Base-by-base conservation (phyloP, 2,329 filamentous ascomycete genomes). In the Colletotrichum camelliae region DNA sequence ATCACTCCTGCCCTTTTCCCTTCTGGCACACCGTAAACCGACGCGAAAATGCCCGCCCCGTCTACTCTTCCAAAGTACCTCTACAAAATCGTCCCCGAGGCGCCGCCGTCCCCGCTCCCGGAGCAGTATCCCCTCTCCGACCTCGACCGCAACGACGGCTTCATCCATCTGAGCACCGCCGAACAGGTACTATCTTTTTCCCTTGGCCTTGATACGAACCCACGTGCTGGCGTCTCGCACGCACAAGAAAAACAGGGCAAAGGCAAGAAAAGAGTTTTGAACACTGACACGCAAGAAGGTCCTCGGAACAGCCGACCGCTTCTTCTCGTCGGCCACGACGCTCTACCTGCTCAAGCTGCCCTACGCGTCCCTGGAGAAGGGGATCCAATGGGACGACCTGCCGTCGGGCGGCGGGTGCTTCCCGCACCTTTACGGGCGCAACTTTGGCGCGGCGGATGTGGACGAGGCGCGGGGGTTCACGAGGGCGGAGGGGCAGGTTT, bases 11-110 rank as follows among this genome's bases (percentile, higher is more conserved):
- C 4, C 10, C 7, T 9, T 29, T 27, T 6, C 5, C 4, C 13
- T 1, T 27, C 21, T 27, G n/a, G 55, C 29, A 61, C 29, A 37
- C 27, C 27, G 29, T 3, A 52, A 58, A 5, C 12, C 55, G 16
- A 37, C 33, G 31, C 29, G 37, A 33, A 65, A 24, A 76, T 76
- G 71, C 52, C 74, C 66, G 65, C 60, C 9, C 80, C 76, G 66
- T 83, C 78, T 64, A 84, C 80, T 48, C 83, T 84, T 75, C 87
- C 81, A 67, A 79, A 80, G 27, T 90, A 85, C 77, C 83, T 93
- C 77, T 93, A 93, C 87, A 93, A 93, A 80, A 93, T 93, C 80
- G 83, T 91, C 48, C 88, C 90, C 33, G 78, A 82, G 27, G 86
- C 88, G 29, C 91, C 91, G 35, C 87, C 88, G 9, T 83, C 86